A percentile compares a stretch with the other conserved stretches of the same genome.
phyloP scores from a whole-genome alignment of 2,329 filamentous ascomycete genomes.

The Myotisia sp. region DNA sequence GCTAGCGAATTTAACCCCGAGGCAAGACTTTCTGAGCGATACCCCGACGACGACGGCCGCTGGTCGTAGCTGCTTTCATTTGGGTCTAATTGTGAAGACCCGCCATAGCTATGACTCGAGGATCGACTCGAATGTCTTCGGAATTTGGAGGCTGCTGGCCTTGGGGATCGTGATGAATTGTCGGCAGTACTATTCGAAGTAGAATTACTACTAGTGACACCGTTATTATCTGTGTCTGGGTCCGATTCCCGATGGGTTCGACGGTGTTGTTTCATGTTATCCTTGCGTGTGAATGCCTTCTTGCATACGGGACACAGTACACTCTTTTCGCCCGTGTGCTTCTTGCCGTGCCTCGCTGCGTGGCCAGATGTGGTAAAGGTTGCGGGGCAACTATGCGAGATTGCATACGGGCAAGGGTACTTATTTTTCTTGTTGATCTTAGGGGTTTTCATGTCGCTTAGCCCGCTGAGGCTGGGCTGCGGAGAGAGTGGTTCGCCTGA shows the following conservation, averaged over 20 bases:
- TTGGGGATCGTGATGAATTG: neutral
- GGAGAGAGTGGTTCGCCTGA: constrained; percentile 20
- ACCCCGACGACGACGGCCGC: neutral
- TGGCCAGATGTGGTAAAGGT: constrained; percentile 55
- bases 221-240: constrained; percentile 17
- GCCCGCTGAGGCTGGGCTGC: constrained; percentile 14
- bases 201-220: neutral
- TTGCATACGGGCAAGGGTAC: constrained; percentile 50
- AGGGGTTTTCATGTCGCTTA: constrained; percentile 15
- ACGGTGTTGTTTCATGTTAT: constrained; percentile 57
- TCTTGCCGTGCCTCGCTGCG: constrained; percentile 53
- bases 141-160: neutral
- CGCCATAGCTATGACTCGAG: constrained; percentile 3
- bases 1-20: constrained; percentile 8
- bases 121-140: constrained; percentile 7
- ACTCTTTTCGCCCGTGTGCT: constrained; percentile 54
- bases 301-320: constrained; percentile 54
- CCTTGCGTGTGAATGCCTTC: constrained; percentile 54
- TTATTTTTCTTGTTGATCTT: constrained; percentile 42
- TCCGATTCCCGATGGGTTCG: constrained; percentile 39
- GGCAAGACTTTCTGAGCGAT: constrained; percentile 6
- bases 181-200: neutral
- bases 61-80: neutral
- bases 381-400: constrained; percentile 44
- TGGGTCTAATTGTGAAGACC: constrained; percentile 1